phyloP scores from a whole-genome alignment of 805 yeast genomes.

The Metschnikowia amazonensis region DNA sequence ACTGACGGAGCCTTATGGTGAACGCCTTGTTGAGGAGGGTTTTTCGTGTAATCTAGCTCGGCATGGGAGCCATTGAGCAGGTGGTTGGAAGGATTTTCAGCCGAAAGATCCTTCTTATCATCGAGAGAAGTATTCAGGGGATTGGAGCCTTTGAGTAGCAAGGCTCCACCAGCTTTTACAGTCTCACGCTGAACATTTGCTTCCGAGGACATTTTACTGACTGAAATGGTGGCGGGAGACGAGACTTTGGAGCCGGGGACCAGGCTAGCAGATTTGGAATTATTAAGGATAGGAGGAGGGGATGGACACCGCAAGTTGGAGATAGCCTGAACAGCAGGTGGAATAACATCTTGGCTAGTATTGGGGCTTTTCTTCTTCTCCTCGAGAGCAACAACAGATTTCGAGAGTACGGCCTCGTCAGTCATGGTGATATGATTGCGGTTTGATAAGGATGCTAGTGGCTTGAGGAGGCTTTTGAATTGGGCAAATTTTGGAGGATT shows the following conservation, averaged over 20 bases:
- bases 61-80: neutral
- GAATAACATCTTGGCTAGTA: conserved; percentile 18
- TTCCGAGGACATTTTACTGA: neutral
- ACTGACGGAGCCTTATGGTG: conserved; percentile 60
- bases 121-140: neutral
- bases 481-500: neutral
- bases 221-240: conserved; percentile 5
- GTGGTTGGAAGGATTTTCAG: neutral
- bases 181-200: conserved; percentile 21
- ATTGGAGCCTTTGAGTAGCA: conserved; percentile 25
- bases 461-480: neutral
- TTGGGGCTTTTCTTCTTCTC: neutral
- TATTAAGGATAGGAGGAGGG: conserved; percentile 62
- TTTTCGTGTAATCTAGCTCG: conserved; percentile 23
- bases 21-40: conserved; percentile 29
- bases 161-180: conserved; percentile 46
- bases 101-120: neutral
- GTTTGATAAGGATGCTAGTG: neutral
- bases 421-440: neutral
- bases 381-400: neutral
- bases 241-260: conserved; percentile 6
- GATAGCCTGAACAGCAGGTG: conserved; percentile 54
- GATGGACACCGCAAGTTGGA: conserved; percentile 63
- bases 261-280: conserved; percentile 12
- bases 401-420: neutral